Conservation (phyloP, 306 rosid species). For the Malus fusca region DNA sequence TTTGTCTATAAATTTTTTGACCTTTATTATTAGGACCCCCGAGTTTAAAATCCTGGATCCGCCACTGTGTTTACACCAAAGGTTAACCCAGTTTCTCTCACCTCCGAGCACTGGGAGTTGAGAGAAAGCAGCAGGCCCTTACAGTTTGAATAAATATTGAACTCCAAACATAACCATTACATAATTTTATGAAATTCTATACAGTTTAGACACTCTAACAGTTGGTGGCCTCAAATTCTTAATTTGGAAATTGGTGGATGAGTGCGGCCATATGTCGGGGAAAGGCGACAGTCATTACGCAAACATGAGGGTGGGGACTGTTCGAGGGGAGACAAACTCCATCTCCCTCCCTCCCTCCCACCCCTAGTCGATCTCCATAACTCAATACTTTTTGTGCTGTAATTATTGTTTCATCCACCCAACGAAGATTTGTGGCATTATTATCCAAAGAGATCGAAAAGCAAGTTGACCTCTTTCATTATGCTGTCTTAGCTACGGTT, state of each 20-base stretch:
- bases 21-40: no score
- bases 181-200: neutral
- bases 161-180: neutral
- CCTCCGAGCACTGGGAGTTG: neutral
- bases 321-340: conserved; percentile 28
- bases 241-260: conserved; percentile 10
- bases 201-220: neutral
- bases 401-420: conserved; percentile 17
- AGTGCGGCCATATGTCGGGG: conserved; percentile 42
- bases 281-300: conserved; percentile 24
- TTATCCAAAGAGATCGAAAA: neutral
- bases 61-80: neutral
- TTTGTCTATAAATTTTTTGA: no score
- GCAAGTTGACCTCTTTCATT: neutral
- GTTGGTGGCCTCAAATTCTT: neutral
- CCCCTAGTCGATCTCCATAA: conserved; percentile 15
- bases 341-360: neutral
- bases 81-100: neutral
- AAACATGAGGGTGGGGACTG: conserved; percentile 21
- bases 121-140: neutral
- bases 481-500: neutral
- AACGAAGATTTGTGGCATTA: neutral
- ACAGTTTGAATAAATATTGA: neutral
- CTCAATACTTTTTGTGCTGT: conserved; percentile 16
- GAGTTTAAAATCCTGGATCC: no score